phyloP scores from a whole-genome alignment of 169 alveolate species.

The Babesia bigemina region DNA sequence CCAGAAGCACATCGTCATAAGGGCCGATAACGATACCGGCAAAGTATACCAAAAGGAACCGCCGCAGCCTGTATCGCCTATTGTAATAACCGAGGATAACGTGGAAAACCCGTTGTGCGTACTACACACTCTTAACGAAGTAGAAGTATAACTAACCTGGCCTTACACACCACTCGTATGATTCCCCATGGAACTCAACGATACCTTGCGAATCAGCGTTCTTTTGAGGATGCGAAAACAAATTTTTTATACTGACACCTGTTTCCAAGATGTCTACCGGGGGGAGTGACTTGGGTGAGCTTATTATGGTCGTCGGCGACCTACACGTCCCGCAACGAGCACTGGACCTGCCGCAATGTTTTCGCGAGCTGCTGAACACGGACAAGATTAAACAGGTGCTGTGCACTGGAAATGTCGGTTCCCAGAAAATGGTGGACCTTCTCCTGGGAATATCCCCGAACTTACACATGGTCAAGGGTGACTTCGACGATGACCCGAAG shows the following conservation, averaged over 20 bases:
- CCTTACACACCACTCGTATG: constrained; percentile 6
- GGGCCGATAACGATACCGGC: neutral
- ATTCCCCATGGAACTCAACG: constrained; percentile 11
- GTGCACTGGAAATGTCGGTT: constrained; percentile 82
- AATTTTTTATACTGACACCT: neutral
- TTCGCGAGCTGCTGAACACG: constrained; percentile 75
- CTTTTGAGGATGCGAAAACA: no score
- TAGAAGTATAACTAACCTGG: neutral
- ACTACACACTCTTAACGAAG: constrained; percentile 12
- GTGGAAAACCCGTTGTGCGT: neutral
- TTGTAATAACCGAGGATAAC: neutral
- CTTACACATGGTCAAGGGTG: constrained; percentile 80
- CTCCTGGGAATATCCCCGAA: constrained; percentile 76
- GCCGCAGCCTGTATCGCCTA: neutral
- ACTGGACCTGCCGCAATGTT: constrained; percentile 76
- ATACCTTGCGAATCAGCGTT: neutral
- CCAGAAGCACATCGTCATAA: constrained; percentile 9
- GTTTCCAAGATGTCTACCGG: constrained; percentile 36
- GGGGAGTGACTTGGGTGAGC: constrained; percentile 66
- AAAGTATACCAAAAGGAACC: neutral
- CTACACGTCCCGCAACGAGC: constrained; percentile 79
- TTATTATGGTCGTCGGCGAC: constrained; percentile 78
- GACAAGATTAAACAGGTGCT: constrained; percentile 77
- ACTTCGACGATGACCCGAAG: constrained; percentile 69
- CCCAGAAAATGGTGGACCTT: constrained; percentile 70